Percentiles rank a stretch among this genome's conserved stretches.
Conservation (phyloP, 352 stramenopile species). For the Globisporangium iwayamae region DNA sequence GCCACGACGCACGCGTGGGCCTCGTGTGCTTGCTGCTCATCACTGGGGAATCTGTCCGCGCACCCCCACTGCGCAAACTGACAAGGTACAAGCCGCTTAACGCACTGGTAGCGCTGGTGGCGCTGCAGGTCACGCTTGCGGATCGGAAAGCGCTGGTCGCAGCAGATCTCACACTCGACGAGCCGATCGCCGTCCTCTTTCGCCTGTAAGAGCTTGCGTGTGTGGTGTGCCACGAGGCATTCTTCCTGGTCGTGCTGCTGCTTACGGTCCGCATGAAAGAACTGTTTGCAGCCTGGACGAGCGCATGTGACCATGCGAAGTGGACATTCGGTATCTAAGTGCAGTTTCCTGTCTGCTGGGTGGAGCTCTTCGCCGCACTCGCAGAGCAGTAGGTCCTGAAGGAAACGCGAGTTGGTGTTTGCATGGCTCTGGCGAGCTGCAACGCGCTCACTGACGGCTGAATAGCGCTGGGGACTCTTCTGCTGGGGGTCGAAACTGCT, state of each 20-base stretch:
- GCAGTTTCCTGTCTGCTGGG: slow-evolving; percentile 23
- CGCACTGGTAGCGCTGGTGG: slow-evolving; percentile 44
- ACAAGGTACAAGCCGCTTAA: slow-evolving; percentile 44
- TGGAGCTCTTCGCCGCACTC: slow-evolving; percentile 55
- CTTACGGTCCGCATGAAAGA: slow-evolving; percentile 29
- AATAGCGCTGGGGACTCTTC: slow-evolving; percentile 6
- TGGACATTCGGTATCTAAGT: slow-evolving; percentile 38
- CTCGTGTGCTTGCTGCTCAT: slow-evolving; percentile 42
- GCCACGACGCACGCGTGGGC: slow-evolving; percentile 39
- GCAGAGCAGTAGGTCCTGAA: slow-evolving; percentile 36
- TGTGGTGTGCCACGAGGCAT: slow-evolving; percentile 30
- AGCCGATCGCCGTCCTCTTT: slow-evolving; percentile 37
- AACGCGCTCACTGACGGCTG: neutral
- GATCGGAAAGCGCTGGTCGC: slow-evolving; percentile 26
- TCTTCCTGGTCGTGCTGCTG: slow-evolving; percentile 35
- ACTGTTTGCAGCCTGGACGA: slow-evolving; percentile 34
- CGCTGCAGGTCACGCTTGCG: slow-evolving; percentile 33
- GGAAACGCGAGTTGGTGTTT: slow-evolving; percentile 2
- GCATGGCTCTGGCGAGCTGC: slow-evolving; percentile 12
- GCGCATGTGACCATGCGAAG: slow-evolving; percentile 39
- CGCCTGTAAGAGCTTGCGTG: slow-evolving; percentile 35
- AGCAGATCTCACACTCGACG: slow-evolving; percentile 38
- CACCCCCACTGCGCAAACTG: slow-evolving; percentile 53
- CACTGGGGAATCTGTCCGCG: slow-evolving; percentile 27
- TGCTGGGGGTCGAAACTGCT: slow-evolving; percentile 5